phyloP scores from a whole-genome alignment of 495 filamentous ascomycete species.

The Elasticomyces elasticus region DNA sequence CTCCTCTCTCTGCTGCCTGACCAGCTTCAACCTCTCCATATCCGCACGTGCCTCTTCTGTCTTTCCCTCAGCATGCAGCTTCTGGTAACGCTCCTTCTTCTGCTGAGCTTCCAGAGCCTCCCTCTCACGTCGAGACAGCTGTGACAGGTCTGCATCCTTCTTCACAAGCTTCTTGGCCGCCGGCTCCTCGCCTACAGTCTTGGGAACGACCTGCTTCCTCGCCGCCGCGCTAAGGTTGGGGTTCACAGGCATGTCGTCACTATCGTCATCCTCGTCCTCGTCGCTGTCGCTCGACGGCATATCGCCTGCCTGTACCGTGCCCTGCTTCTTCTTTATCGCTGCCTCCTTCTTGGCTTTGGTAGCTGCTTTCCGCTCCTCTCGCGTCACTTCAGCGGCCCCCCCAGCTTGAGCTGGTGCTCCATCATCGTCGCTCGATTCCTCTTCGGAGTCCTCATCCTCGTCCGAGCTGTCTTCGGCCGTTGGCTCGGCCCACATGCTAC shows the following conservation, averaged over 20 bases:
- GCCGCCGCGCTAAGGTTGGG: conserved; percentile 77
- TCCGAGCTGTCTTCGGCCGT: conserved; percentile 25
- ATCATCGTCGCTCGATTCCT: conserved; percentile 33
- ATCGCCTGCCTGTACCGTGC: conserved; percentile 66
- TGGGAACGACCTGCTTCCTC: conserved; percentile 45
- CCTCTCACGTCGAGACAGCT: conserved; percentile 71
- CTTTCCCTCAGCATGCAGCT: conserved; percentile 91
- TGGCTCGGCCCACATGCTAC: conserved; percentile 62
- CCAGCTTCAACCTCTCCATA: conserved; percentile 66
- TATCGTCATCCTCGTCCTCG: conserved; percentile 49
- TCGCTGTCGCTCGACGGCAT: conserved; percentile 58
- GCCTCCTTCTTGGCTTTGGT: conserved; percentile 90
- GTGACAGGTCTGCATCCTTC: conserved; percentile 34
- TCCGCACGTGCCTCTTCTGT: conserved; percentile 95
- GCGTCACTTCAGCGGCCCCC: conserved; percentile 46
- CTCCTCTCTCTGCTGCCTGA: conserved; percentile 76
- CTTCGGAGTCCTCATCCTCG: conserved; percentile 24
- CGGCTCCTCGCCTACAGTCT: conserved; percentile 20
- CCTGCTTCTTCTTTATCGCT: conserved; percentile 57
- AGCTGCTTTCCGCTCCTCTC: conserved; percentile 77
- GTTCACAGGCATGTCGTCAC: conserved; percentile 65
- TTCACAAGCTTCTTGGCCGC: conserved; percentile 17
- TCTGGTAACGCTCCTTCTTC: conserved; percentile 82
- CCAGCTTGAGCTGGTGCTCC: conserved; percentile 24
- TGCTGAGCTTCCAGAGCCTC: conserved; percentile 82